Base-by-base conservation (phyloP, 257 asterid species). In the Solanum medicagineum region DNA sequence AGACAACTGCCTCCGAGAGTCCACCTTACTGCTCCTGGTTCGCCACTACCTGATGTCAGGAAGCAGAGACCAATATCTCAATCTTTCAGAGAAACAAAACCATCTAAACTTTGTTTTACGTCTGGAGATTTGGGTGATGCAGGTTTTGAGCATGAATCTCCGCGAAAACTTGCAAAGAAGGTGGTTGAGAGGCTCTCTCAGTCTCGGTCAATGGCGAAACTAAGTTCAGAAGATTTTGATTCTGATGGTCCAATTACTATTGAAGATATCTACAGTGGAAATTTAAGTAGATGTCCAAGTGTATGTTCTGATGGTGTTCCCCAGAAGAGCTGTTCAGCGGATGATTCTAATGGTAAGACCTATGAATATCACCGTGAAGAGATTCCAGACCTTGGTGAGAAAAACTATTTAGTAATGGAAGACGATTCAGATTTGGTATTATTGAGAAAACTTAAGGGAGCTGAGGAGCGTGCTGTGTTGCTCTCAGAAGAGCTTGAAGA, bases 161-260 rank as follows among this genome's bases (percentile, higher is more conserved):
- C 99, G 15, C 87, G 94, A 60, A 92, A 92, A 88, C 92, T 97
- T 56, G 99, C 99, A 42, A 95, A 90, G 85, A 89, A 91, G 24
- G 99, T 97, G 86, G 93, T 95, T 66, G 99, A 95, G 95, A 94
- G 98, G 84, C 99, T 97, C 88, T 93, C 99, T 63, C 97, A 92
- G 86, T 88, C 98, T 57, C 95, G 89, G 53, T 84, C 81, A 86
- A 86, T 86, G 63, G 89, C 94, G 42, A 89, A 87, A 85, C 87
- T 85, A 91, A 87, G 89, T 88, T 86, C 97, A 57, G 89, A 91
- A 87, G 95, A 93, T 84, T 84, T 81, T 71, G 94, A 89, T 75
- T 85, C 88, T 17, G 93, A 93, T 75, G 84, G 87, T 87, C 99
- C 99, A 32, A 93, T 97, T 87, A 97, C 99, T 83, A 92, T 97